A percentile compares a stretch with the other conserved stretches of the same genome.
phyloP scores from a whole-genome alignment of 169 alveolate genomes.

The Theileria parva region DNA sequence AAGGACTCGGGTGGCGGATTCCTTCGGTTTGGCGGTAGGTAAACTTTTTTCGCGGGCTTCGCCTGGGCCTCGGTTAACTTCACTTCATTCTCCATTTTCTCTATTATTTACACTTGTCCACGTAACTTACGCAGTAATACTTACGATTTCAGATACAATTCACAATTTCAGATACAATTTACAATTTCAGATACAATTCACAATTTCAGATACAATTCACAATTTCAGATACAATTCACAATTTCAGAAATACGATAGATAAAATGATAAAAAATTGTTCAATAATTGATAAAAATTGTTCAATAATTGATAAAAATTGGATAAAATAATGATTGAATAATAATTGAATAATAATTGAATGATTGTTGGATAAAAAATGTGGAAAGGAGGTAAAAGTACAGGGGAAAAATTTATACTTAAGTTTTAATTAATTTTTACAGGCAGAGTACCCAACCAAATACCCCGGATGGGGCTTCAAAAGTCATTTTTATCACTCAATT shows the following conservation, averaged over 20 bases:
- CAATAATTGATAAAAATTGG: no score
- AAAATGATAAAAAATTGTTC: no score
- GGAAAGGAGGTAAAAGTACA: no score
- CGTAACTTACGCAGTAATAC: neutral
- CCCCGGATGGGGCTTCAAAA: conserved; percentile 18
- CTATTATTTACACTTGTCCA: conserved; percentile 10
- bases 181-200: no score
- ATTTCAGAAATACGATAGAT: neutral
- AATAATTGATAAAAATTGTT: no score
- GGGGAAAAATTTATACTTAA: neutral
- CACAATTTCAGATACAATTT: no score
- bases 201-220: no score
- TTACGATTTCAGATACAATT: no score
- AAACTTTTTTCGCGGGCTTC: conserved; percentile 54
- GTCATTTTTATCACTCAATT: neutral
- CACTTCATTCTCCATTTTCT: neutral
- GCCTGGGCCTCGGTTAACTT: conserved; percentile 28
- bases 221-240: no score
- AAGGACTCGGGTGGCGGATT: conserved; percentile 39
- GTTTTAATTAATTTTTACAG: neutral
- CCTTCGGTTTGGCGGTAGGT: conserved; percentile 67
- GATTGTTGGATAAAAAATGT: no score
- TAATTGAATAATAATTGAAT: no score
- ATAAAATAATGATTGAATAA: neutral
- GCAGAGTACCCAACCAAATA: conserved; percentile 1